Percentiles rank a stretch among this genome's conserved stretches.
These are phyloP conservation scores for Suillus placidus DNA, from an alignment of 768 basidiomycete species.

Conservation along the genomic window DNA sequence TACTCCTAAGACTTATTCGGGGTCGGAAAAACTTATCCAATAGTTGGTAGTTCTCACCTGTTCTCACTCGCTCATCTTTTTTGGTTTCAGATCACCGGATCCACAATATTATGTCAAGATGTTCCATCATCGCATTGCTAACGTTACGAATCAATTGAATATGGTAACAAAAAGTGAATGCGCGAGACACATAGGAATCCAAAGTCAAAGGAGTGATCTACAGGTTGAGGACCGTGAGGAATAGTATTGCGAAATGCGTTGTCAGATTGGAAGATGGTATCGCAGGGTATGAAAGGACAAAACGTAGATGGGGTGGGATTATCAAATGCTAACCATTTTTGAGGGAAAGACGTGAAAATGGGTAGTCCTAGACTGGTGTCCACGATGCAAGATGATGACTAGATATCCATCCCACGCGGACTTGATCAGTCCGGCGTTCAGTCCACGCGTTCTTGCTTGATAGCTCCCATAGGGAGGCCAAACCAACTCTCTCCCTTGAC, in stretches of 20 bases:
- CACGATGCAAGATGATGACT: background rate
- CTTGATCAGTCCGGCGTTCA: background rate
- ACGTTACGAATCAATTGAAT: background rate
- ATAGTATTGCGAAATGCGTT: background rate
- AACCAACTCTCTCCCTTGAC: constrained; percentile 42
- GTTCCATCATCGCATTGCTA: background rate
- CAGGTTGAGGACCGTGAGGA: background rate
- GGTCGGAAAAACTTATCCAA: background rate
- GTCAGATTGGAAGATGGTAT: constrained; percentile 1
- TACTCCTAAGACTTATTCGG: background rate
- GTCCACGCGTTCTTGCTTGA: constrained; percentile 16
- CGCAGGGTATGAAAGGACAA: background rate
- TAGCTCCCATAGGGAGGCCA: constrained; percentile 41
- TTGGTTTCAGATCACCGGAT: too few species aligned
- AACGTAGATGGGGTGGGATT: background rate
- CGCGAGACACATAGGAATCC: background rate
- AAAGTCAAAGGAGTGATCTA: background rate
- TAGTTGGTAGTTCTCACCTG: too few species aligned
- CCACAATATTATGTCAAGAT: background rate
- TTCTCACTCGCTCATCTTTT: background rate
- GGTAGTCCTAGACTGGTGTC: background rate
- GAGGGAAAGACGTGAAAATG: background rate
- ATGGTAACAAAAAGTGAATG: background rate
- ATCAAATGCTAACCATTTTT: constrained; percentile 2
- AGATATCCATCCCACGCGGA: background rate